These are phyloP conservation scores for Thermochaetoides dissita DNA, from an alignment of 2,329 filamentous ascomycete genomes.

Conservation along the genomic window DNA sequence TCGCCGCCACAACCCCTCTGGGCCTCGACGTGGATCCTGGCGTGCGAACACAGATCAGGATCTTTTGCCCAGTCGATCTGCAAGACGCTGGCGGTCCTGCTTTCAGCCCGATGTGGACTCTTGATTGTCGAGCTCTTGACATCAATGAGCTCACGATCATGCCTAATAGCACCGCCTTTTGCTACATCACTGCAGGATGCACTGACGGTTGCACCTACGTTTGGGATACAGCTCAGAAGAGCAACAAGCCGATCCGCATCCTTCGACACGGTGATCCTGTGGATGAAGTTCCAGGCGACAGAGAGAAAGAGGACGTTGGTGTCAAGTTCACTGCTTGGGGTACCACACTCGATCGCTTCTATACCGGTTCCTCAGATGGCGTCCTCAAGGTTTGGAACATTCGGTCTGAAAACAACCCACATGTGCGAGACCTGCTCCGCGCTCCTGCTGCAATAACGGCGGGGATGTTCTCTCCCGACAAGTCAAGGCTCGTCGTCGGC, in stretches of 20 bases:
- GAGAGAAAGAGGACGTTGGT: constrained; percentile 44
- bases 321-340: constrained; percentile 53
- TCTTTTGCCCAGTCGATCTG: constrained; percentile 29
- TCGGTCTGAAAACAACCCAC: constrained; percentile 26
- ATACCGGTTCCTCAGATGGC: constrained; percentile 51
- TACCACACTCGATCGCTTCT: constrained; percentile 40
- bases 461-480: constrained; percentile 45
- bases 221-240: constrained; percentile 41
- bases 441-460: constrained; percentile 42
- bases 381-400: constrained; percentile 51
- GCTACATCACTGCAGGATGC: constrained; percentile 46
- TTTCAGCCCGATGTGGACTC: constrained; percentile 35
- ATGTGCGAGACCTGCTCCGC: constrained; percentile 39
- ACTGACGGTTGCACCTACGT: constrained; percentile 49
- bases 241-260: constrained; percentile 41
- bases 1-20: constrained; percentile 42
- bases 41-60: constrained; percentile 41
- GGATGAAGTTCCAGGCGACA: constrained; percentile 28
- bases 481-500: constrained; percentile 40
- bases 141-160: constrained; percentile 49
- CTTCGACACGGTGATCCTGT: constrained; percentile 37
- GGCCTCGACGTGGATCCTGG: constrained; percentile 30
- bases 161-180: constrained; percentile 36
- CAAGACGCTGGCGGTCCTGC: constrained; percentile 19
- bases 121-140: constrained; percentile 46